These are phyloP conservation scores for Trichocomaceae sp. DNA, from an alignment of 2,329 filamentous ascomycete species.

Conservation along the genomic window DNA sequence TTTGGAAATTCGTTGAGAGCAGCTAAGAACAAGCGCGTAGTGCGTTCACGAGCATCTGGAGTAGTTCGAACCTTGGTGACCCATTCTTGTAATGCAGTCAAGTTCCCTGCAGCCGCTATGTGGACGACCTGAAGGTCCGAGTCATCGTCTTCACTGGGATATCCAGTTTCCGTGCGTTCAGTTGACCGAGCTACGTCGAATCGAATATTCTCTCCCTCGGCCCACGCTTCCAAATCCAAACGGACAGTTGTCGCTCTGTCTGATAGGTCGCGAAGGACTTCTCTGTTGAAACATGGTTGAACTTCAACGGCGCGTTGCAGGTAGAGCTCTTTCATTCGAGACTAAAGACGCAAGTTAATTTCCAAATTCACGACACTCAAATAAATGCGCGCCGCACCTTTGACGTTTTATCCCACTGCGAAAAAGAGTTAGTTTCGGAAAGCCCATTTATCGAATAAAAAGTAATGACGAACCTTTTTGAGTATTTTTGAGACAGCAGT, in stretches of 20 bases:
- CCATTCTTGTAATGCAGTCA: conserved; percentile 70
- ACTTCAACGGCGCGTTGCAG: conserved; percentile 93
- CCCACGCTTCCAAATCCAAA: conserved; percentile 92
- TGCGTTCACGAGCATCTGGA: conserved; percentile 61
- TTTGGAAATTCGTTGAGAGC: conserved; percentile 80
- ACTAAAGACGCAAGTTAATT: conserved; percentile 45
- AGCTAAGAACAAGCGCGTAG: conserved; percentile 84
- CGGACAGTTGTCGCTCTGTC: conserved; percentile 96
- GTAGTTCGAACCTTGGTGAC: conserved; percentile 62
- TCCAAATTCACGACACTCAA: conserved; percentile 5
- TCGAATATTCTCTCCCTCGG: conserved; percentile 87
- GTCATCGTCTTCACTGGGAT: conserved; percentile 77
- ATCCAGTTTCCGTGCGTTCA: conserved; percentile 32
- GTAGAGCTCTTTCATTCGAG: conserved; percentile 95
- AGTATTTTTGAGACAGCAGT: conserved; percentile 97
- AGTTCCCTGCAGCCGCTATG: conserved; percentile 69
- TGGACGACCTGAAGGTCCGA: conserved; percentile 83
- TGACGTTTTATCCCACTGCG: conserved; percentile 93
- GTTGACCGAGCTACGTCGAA: conserved; percentile 54
- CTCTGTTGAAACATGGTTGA: conserved; percentile 95
- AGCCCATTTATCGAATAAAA: background rate
- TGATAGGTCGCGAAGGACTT: conserved; percentile 92
- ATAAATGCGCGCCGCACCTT: conserved; percentile 53
- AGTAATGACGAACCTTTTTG: conserved; percentile 63
- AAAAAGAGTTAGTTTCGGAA: conserved; percentile 10